Evolutionary conservation across 352 stramenopile genomes (phyloP), one percentile per base, ranked within the genome.

Genomic region (Phytophthora fragariae): DNA sequence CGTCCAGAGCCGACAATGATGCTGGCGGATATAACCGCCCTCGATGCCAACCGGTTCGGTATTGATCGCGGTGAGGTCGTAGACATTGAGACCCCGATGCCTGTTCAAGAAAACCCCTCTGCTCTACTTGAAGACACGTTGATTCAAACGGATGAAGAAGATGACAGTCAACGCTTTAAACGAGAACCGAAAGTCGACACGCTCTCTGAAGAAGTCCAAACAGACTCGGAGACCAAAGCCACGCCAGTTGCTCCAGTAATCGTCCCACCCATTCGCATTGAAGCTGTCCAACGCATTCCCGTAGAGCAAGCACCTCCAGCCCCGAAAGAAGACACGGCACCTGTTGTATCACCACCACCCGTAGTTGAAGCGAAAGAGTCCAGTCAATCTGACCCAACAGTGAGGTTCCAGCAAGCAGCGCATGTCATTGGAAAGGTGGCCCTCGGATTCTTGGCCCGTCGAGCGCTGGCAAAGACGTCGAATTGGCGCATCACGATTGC

Each of bases 31-130:
- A 83, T 96, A 76, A 79, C 82, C 15, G 78, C 82, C 11, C 52
- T 94, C 15, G 89, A 94, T 49, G 85, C 77, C 4, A 66, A 87
- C 31, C 85, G 82, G 14, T 96, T 92, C 71, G 89, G 86, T 15
- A 59, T 88, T 27, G 85, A 95, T 64, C 55, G 52, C 14, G 82
- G 87, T 2, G 68, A 79, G 37, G 49, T 71, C 1, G 31, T 37
- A 9, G 57, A 75, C 11, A 52, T 9, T n/a, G 56, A 70, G 7
- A 52, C 17, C 21, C 55, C 39, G 19, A 53, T 37, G 15, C 49
- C 31, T 12, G 12, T 46, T 8, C 41, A 59, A 11, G 2, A 27
- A 7, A 58, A 60, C 10, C 11, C 41, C 19, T 11, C 39, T 19
- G n/a, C 33, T 10, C 29, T 37, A 27, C 65, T 83, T 6, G 82